Percentiles rank a stretch among this genome's conserved stretches.
phyloP scores from a whole-genome alignment of 2,329 filamentous ascomycete species.

The Colletotrichum neosansevieriae region DNA sequence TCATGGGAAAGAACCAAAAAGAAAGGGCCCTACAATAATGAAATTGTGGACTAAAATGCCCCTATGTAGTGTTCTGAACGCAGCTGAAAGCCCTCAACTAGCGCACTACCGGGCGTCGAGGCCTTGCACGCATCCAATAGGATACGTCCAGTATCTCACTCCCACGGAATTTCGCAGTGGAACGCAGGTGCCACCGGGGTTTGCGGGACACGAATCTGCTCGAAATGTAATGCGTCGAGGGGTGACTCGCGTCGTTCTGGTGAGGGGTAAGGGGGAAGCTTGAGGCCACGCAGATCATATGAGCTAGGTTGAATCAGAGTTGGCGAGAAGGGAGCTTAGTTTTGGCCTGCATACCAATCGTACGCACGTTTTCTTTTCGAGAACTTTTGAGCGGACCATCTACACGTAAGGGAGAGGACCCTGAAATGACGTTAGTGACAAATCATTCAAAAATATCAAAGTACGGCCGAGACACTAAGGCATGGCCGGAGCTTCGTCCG shows the following conservation, averaged over 20 bases:
- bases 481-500: too few relatives aligned
- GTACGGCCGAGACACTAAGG: too few relatives aligned
- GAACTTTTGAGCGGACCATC: not conserved
- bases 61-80: not conserved
- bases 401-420: too few relatives aligned
- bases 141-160: not conserved
- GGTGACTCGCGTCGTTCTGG: not conserved
- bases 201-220: not conserved
- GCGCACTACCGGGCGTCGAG: not conserved
- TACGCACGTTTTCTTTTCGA: not conserved
- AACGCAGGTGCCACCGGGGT: not conserved
- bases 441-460: too few relatives aligned
- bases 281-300: not conserved
- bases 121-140: conserved; percentile 20
- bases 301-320: not conserved
- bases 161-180: not conserved
- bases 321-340: conserved; percentile 1
- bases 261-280: conserved; percentile 1
- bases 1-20: not conserved
- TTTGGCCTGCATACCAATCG: conserved; percentile 3
- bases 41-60: conserved; percentile 1
- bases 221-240: not conserved
- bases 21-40: not conserved
- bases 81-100: not conserved
- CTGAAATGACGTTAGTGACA: too few relatives aligned